Conservation (phyloP, 805 yeast genomes). For the Ogataea polymorpha region DNA sequence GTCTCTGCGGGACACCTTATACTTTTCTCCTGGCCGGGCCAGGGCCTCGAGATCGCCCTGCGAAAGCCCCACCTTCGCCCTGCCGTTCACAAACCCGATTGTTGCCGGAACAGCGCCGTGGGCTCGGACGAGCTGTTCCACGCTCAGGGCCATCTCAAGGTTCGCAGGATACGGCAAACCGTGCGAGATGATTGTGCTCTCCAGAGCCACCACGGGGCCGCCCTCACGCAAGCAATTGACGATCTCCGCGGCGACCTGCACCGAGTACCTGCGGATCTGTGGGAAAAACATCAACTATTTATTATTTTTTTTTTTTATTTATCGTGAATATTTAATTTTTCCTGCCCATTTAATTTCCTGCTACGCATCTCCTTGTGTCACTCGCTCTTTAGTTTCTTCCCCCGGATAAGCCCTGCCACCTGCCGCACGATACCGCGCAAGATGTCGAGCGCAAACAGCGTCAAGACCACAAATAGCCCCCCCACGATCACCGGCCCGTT, state of each 20-base stretch:
- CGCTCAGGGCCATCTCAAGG: conserved; percentile 64
- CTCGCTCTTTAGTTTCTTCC: neutral
- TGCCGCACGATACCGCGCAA: conserved; percentile 4
- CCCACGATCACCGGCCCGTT: conserved; percentile 36
- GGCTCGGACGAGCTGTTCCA: conserved; percentile 57
- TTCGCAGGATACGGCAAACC: conserved; percentile 84
- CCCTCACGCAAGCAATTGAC: conserved; percentile 54
- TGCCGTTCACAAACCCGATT: conserved; percentile 70
- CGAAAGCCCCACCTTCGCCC: conserved; percentile 65
- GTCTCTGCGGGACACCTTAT: conserved; percentile 79
- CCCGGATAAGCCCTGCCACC: neutral
- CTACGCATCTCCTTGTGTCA: neutral
- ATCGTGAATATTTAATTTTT: neutral
- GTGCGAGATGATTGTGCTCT: conserved; percentile 85
- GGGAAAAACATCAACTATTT: too few relatives aligned
- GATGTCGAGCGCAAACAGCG: conserved; percentile 11
- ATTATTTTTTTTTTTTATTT: neutral
- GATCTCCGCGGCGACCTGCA: conserved; percentile 43
- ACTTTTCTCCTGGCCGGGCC: conserved; percentile 38
- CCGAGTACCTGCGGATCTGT: conserved; percentile 2
- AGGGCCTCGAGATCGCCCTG: conserved; percentile 46
- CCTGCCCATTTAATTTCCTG: neutral
- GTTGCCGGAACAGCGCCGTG: conserved; percentile 83
- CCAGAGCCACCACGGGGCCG: conserved; percentile 76
- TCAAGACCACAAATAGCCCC: conserved; percentile 7